Percentiles rank a stretch among this genome's conserved stretches.
These are phyloP conservation scores for Kluyveromyces lactis DNA, from an alignment of 805 yeast species.

Conservation along the genomic window DNA sequence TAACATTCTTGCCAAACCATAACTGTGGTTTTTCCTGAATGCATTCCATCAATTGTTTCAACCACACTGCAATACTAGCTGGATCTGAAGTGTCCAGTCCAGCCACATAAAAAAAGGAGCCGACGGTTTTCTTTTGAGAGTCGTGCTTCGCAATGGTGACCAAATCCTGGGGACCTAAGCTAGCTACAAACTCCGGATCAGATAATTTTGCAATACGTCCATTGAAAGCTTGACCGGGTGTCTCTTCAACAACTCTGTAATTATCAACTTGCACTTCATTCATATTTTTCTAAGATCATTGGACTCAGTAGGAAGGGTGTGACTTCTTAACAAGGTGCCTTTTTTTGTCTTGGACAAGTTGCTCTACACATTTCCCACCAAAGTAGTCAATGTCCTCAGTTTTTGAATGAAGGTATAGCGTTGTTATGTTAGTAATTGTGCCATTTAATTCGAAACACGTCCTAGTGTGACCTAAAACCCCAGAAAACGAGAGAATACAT, in stretches of 20 bases:
- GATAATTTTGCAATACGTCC: slow-evolving; percentile 57
- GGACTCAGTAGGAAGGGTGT: no score
- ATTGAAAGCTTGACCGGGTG: slow-evolving; percentile 48
- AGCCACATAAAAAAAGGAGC: slow-evolving; percentile 64
- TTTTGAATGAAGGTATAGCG: no score
- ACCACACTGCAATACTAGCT: slow-evolving; percentile 69
- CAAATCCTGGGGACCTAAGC: slow-evolving; percentile 67
- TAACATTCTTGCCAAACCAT: slow-evolving; percentile 73
- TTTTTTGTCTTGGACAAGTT: no score
- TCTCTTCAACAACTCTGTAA: slow-evolving; percentile 46
- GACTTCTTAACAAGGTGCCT: no score
- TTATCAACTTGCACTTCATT: neutral
- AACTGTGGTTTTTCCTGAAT: slow-evolving; percentile 55
- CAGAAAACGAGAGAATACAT: slow-evolving; percentile 18
- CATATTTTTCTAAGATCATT: no score
- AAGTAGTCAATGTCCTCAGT: no score
- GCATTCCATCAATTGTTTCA: slow-evolving; percentile 58
- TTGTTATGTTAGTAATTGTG: neutral
- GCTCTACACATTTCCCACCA: neutral
- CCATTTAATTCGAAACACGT: no score
- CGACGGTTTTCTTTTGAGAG: slow-evolving; percentile 44
- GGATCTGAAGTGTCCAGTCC: slow-evolving; percentile 72
- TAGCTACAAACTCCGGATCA: slow-evolving; percentile 36
- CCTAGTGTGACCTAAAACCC: no score
- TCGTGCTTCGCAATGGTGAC: slow-evolving; percentile 12